Evolutionary conservation across 768 basidiomycete genomes (phyloP), one percentile per base, ranked within the genome.

Genomic region (Amanita muscaria): DNA sequence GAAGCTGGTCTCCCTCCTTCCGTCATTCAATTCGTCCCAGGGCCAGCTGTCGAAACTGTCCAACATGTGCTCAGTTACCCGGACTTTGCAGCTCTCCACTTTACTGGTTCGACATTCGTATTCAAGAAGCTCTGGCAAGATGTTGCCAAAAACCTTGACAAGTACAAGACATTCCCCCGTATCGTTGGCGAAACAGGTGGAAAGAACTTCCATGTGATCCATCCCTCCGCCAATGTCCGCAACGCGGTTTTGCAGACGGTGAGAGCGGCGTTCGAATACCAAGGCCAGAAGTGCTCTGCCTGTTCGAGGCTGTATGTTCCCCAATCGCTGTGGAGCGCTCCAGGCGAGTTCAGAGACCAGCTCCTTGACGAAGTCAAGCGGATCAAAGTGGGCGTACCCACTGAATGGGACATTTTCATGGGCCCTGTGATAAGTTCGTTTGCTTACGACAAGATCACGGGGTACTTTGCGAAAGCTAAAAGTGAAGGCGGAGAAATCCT

Each of bases 131-230:
- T 98, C 24, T 99, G 96, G 96, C 93, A 91, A 67, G 83, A 94
- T 59, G 94, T 98, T 56, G 87, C 85, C 3, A 58, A 65, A 54
- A 96, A 97, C 66, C 54, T 98, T 37, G 89, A 97, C 59, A 76
- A 69, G 38, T 98, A 98, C 73, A 77, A 68, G 55, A 70, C 79
- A 10, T 98, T 96, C 67, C 96, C 96, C 1, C 76, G 94, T 58
- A 86, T 99, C 51, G 93, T 99, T 5, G 96, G 96, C 21, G 94
- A 98, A 73, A 98, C 94, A 6, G 91, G 90, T 22, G 94, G 96
- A 46, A 99, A 98, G 76, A 99, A 99, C 73, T 98, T 93, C 73
- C 96, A 98, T 65, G 52, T 99, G 36, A 70, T 98, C 39, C 96
- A 98, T 64, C 69, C 75, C 43, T 83, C 80, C 11, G 94, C 93